Percentiles rank a stretch among this genome's conserved stretches.
These are phyloP conservation scores for Wickerhamiella bombiphila DNA, from an alignment of 805 yeast genomes.

Conservation along the genomic window DNA sequence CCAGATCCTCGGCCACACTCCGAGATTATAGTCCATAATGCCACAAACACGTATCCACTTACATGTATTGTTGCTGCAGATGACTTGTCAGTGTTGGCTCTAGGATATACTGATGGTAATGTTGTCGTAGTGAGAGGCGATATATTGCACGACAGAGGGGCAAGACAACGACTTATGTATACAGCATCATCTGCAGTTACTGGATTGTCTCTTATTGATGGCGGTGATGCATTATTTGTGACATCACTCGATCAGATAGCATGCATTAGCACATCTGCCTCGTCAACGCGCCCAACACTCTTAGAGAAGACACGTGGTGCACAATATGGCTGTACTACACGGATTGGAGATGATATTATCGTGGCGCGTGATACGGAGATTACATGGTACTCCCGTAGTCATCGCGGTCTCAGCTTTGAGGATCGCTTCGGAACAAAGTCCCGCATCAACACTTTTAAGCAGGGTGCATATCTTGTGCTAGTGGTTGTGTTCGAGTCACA, in stretches of 20 bases:
- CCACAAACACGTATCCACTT: conserved; percentile 63
- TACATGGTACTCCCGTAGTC: conserved; percentile 37
- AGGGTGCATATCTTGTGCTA: conserved; percentile 38
- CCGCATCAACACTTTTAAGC: conserved; percentile 31
- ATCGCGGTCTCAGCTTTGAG: conserved; percentile 32
- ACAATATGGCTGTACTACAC: conserved; percentile 30
- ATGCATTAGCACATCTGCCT: conserved; percentile 62
- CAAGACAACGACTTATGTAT: conserved; percentile 68
- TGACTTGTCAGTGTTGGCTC: conserved; percentile 48
- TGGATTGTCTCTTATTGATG: conserved; percentile 42
- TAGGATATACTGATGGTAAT: conserved; percentile 76
- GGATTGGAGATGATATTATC: conserved; percentile 34
- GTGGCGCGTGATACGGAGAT: conserved; percentile 54
- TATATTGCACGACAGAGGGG: conserved; percentile 71
- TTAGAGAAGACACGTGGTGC: conserved; percentile 36
- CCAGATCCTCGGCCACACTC: conserved; percentile 18
- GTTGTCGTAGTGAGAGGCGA: conserved; percentile 80
- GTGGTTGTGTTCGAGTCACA: conserved; percentile 8
- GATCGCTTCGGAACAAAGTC: conserved; percentile 44
- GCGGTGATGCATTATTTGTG: conserved; percentile 36
- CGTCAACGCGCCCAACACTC: conserved; percentile 39
- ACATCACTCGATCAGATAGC: conserved; percentile 61
- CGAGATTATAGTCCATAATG: conserved; percentile 38
- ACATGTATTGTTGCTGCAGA: conserved; percentile 43
- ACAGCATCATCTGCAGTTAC: conserved; percentile 67